Base-by-base conservation (phyloP, 1,139 yeast species). In the Candida pseudocylindracea region DNA sequence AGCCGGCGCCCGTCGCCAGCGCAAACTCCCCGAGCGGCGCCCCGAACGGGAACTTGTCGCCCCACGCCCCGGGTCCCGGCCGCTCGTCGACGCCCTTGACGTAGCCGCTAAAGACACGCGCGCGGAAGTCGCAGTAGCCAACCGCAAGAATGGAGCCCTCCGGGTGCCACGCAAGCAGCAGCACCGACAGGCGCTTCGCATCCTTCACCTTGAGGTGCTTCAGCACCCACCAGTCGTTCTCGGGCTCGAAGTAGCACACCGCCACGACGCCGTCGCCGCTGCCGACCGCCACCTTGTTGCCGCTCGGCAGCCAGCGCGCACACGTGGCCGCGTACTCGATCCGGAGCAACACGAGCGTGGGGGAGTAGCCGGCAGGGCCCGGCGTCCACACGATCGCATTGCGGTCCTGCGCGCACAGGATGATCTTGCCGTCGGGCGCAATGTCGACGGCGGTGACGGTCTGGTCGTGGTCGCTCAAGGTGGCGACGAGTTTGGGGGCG, bases 141-240 rank as follows among this genome's bases (percentile, higher is more conserved):
- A 79, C 65, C 3, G 93, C 92, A 40, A 91, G 60, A 38, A 91
- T 60, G 12, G 88, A 92, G 42, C 75, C 76, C 53, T 91, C 91
- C 37, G 85, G 88, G 50, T 91, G 98, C 99, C 99, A 91, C 38
- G 75, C 76, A 34, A 88, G 63, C 31, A 79, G 65, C 41, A 88
- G 65, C 42, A 88, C 67, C 30, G 96, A 81, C 9, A 94, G 79
- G 49, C 78, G 75, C 43, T 85, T 63, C 12, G 95, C 95, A 6
- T 15, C 20, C 20, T 15, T 15, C 54, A 80, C 81, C 60, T 83
- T 83, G 55, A 91, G 70, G 55, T 88, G 98, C 55, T 85, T 88
- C 13, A 96, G 81, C 34, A 88, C 85, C 99, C 99, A 91, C 99
- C 99, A 91, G 50, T 91, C 93, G 51, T 88, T 88, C 46, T 85